These are phyloP conservation scores for Starmerella stigmatis DNA, from an alignment of 805 yeast species.

Conservation along the genomic window DNA sequence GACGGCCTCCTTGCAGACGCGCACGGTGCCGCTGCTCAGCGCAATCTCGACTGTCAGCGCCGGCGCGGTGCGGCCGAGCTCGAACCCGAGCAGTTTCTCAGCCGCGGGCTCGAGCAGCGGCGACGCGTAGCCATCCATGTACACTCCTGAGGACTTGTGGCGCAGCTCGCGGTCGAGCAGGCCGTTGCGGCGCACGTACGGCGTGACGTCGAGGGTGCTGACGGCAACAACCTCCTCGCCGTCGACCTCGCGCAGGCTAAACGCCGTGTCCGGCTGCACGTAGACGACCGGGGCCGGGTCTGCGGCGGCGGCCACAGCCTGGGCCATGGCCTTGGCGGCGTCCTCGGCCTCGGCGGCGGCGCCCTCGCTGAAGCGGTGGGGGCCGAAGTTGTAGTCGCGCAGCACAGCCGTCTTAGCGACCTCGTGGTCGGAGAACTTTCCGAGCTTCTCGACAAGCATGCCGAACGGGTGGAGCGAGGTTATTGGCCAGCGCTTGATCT, in stretches of 20 bases:
- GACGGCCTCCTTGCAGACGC: slow-evolving; percentile 53
- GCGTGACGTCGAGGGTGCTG: slow-evolving; percentile 73
- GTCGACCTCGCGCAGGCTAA: slow-evolving; percentile 5
- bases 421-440: slow-evolving; percentile 60
- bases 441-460: slow-evolving; percentile 76
- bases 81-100: slow-evolving; percentile 32
- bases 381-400: slow-evolving; percentile 47
- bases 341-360: slow-evolving; percentile 35
- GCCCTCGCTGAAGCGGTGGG: slow-evolving; percentile 36
- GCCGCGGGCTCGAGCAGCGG: slow-evolving; percentile 44
- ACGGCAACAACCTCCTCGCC: slow-evolving; percentile 70
- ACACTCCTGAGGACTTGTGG: slow-evolving; percentile 81
- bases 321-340: slow-evolving; percentile 17
- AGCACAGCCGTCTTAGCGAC: slow-evolving; percentile 82
- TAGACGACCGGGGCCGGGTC: background rate
- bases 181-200: slow-evolving; percentile 61
- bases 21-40: slow-evolving; percentile 56
- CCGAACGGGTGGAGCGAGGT: slow-evolving; percentile 98
- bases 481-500: slow-evolving; percentile 98
- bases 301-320: slow-evolving; percentile 7
- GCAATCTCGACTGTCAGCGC: slow-evolving; percentile 72
- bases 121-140: slow-evolving; percentile 59
- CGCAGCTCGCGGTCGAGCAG: slow-evolving; percentile 78
- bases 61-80: slow-evolving; percentile 48
- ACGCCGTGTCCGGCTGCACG: slow-evolving; percentile 15